Conservation (phyloP, 768 basidiomycete genomes). For the Clavaria fumosa region DNA sequence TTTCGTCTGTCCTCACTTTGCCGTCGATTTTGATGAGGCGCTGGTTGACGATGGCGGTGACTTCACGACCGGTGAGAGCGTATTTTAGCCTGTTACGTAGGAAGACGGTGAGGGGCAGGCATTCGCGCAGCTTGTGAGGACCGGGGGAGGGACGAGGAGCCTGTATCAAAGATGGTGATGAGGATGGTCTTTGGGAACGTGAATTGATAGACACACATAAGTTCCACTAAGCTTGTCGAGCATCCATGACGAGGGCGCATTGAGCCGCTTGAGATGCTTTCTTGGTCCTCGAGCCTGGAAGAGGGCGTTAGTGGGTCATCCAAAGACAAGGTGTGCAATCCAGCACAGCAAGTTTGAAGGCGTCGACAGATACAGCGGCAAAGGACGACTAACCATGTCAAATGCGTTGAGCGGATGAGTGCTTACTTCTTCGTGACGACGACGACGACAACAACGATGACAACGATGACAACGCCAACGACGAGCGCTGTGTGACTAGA, state of each 20-base stretch:
- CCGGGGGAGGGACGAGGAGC: constrained; percentile 95
- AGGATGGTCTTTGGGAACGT: background rate
- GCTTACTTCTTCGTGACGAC: too few relatives aligned
- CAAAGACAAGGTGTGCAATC: background rate
- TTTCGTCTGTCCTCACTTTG: constrained; percentile 96
- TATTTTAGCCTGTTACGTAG: constrained; percentile 99
- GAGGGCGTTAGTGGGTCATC: background rate
- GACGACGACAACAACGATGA: constrained; percentile 1
- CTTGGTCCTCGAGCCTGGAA: constrained; percentile 88
- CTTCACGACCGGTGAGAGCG: constrained; percentile 93
- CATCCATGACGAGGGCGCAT: constrained; percentile 99
- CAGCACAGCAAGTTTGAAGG: background rate
- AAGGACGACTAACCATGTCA: constrained; percentile 5
- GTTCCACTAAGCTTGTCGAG: constrained; percentile 95
- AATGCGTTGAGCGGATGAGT: constrained; percentile 1
- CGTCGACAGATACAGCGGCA: background rate
- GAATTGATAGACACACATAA: constrained; percentile 46
- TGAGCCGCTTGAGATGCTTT: constrained; percentile 97
- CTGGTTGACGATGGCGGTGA: constrained; percentile 87
- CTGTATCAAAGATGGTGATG: constrained; percentile 25
- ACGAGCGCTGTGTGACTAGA: too few relatives aligned
- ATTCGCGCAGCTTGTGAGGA: constrained; percentile 98
- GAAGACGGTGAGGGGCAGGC: constrained; percentile 91
- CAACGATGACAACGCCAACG: background rate
- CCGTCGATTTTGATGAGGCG: constrained; percentile 96